Percentiles rank a stretch among this genome's conserved stretches.
Conservation (phyloP, 805 yeast species). For the Nakazawaea populi region DNA sequence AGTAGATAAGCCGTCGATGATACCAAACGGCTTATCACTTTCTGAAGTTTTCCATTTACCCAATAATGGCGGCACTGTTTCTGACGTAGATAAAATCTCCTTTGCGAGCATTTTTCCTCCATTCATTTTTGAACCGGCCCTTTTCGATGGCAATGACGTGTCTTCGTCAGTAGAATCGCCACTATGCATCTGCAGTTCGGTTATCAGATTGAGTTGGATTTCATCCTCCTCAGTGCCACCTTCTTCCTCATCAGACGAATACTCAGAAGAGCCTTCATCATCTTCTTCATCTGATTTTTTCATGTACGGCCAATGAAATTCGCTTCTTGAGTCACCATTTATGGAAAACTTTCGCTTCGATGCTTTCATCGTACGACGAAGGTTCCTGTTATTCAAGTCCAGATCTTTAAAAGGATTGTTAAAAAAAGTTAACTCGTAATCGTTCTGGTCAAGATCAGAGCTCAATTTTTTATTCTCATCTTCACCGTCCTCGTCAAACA, state of each 20-base stretch:
- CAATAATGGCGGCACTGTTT: constrained; percentile 83
- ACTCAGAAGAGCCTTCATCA: constrained; percentile 16
- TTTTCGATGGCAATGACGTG: constrained; percentile 61
- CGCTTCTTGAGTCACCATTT: constrained; percentile 1
- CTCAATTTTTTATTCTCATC: constrained; percentile 15
- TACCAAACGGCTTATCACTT: constrained; percentile 76
- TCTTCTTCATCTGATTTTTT: constrained; percentile 15
- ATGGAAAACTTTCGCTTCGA: constrained; percentile 6
- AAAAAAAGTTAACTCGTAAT: constrained; percentile 14
- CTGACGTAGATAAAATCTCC: constrained; percentile 85
- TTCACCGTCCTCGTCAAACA: constrained; percentile 9
- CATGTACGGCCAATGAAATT: constrained; percentile 9
- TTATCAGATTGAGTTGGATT: background rate
- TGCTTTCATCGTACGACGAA: background rate
- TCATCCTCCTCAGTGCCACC: constrained; percentile 21
- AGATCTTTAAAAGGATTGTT: constrained; percentile 3
- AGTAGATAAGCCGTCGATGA: constrained; percentile 91
- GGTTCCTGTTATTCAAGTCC: background rate
- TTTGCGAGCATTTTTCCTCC: constrained; percentile 82
- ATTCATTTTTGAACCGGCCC: constrained; percentile 42
- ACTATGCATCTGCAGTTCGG: constrained; percentile 28
- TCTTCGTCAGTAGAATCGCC: constrained; percentile 97
- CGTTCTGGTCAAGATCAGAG: constrained; percentile 20
- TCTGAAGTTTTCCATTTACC: constrained; percentile 87
- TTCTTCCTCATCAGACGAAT: constrained; percentile 1